Evolutionary conservation across 2,329 filamentous ascomycete species (phyloP).

Genomic region (Exophiala viscosa): DNA sequence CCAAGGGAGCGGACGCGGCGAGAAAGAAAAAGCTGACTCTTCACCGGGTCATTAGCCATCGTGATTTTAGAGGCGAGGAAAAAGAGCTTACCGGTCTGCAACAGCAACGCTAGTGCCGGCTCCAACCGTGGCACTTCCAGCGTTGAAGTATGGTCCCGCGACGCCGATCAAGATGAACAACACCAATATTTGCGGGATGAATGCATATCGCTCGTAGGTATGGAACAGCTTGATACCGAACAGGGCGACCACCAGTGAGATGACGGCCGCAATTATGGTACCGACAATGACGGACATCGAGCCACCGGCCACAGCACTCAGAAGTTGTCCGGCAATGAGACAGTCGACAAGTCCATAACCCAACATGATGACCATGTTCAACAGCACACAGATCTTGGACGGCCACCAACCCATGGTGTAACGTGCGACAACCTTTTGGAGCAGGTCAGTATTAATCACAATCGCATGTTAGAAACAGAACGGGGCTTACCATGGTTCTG

Average conservation of each 20-base stretch:
- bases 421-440: not conserved
- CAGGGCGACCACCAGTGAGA: conserved; percentile 36
- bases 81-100: not conserved
- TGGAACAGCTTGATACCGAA: conserved; percentile 44
- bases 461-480: not conserved
- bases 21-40: conserved; percentile 8
- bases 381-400: conserved; percentile 37
- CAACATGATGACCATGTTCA: conserved; percentile 43
- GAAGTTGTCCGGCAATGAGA: conserved; percentile 32
- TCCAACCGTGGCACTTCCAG: not conserved
- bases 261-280: conserved; percentile 37
- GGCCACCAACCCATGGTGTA: conserved; percentile 45
- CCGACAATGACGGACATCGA: conserved; percentile 39
- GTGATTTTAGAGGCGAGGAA: not conserved
- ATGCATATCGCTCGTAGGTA: conserved; percentile 40
- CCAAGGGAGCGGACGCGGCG: conserved; percentile 7
- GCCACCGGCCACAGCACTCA: conserved; percentile 40
- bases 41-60: not conserved
- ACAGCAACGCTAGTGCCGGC: not conserved
- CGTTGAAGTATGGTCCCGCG: conserved; percentile 8
- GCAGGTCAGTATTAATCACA: not conserved
- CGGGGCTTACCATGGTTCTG: conserved; percentile 38
- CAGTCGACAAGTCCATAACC: conserved; percentile 43
- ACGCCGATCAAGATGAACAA: conserved; percentile 10
- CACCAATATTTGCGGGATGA: conserved; percentile 31